Conservation (phyloP, 2,329 filamentous ascomycete species). For the Tolypocladium inflatum region DNA sequence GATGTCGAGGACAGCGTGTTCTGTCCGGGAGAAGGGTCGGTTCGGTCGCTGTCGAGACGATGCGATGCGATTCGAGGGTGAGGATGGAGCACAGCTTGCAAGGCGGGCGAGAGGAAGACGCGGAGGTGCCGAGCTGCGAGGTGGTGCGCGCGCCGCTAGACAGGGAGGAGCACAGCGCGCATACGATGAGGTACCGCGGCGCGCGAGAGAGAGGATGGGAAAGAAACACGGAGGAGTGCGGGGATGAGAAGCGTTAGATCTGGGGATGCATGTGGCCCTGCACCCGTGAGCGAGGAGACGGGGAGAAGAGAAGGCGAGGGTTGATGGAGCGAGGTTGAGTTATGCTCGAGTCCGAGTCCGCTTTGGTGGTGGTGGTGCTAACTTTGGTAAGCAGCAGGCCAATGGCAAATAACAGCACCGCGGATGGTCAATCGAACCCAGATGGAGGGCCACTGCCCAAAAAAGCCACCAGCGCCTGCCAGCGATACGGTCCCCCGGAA, state of each 20-base stretch:
- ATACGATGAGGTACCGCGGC: neutral
- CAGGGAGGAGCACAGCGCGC: neutral
- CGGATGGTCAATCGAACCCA: neutral
- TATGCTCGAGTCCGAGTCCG: neutral
- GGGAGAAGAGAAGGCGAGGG: neutral
- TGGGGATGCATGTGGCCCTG: slow-evolving; percentile 11
- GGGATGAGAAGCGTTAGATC: neutral
- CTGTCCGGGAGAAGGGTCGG: neutral
- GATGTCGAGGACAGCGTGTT: neutral
- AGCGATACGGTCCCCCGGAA: neutral
- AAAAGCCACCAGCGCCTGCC: neutral
- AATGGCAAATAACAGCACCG: neutral
- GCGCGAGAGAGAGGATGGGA: neutral
- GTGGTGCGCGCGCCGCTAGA: neutral
- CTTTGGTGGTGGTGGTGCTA: neutral
- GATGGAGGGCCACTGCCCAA: neutral
- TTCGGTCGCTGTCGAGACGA: neutral
- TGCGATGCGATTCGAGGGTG: neutral
- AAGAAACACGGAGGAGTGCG: neutral
- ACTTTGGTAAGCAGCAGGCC: neutral
- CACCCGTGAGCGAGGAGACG: slow-evolving; percentile 5
- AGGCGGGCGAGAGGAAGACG: neutral
- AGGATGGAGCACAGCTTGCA: neutral
- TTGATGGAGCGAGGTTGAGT: neutral
- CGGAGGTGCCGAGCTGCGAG: neutral